These are phyloP conservation scores for Nicotiana undulata DNA, from an alignment of 257 asterid genomes.

Conservation along the genomic window DNA sequence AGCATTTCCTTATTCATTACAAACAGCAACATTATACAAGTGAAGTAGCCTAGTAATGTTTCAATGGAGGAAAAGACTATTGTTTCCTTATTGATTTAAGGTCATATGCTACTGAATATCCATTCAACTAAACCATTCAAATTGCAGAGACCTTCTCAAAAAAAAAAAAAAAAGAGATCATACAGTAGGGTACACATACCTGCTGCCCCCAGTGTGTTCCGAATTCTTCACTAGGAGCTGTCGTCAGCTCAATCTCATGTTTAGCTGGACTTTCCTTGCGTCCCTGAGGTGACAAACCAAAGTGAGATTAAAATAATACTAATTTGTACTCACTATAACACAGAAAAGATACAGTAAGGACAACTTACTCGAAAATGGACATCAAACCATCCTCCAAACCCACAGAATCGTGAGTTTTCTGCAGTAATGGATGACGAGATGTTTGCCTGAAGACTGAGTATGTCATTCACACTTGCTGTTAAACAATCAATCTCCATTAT, in stretches of 20 bases:
- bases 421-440: constrained; percentile 60
- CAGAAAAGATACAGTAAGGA: not conserved
- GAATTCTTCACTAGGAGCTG: constrained; percentile 65
- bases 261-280: constrained; percentile 58
- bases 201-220: constrained; percentile 99
- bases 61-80: not conserved
- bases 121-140: not conserved
- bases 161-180: too few relatives aligned
- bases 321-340: not conserved
- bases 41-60: not conserved
- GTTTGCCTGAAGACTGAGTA: constrained; percentile 44
- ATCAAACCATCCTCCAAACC: constrained; percentile 98
- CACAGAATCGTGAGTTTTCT: constrained; percentile 59
- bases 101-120: not conserved
- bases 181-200: constrained; percentile 31
- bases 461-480: constrained; percentile 52
- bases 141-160: too few relatives aligned
- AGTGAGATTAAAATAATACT: not conserved
- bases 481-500: constrained; percentile 83
- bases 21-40: not conserved
- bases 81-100: not conserved
- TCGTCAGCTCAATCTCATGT: constrained; percentile 65
- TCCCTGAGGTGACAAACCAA: constrained; percentile 34
- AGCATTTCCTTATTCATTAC: not conserved
- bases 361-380: constrained; percentile 90